A percentile compares a stretch with the other conserved stretches of the same genome.
Evolutionary conservation across 768 basidiomycete species (phyloP).

Genomic region (Hygrophorus pudorinus): DNA sequence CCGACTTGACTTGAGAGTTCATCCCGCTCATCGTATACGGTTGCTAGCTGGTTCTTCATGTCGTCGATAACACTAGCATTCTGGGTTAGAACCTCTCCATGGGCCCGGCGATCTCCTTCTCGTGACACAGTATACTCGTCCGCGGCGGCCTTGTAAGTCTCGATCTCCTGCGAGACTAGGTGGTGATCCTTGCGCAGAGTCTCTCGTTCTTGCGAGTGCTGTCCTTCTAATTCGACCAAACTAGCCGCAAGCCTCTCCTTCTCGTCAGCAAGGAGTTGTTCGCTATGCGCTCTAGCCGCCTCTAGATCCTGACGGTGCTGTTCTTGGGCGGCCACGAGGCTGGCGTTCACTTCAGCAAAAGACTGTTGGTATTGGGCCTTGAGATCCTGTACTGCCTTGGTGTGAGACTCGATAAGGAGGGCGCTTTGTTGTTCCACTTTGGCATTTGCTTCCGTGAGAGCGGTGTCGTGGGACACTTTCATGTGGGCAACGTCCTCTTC

Average conservation of each 20-base stretch:
- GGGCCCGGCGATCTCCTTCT: slow-evolving; percentile 29
- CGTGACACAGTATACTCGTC: slow-evolving; percentile 39
- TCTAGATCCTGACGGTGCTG: slow-evolving; percentile 28
- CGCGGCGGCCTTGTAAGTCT: slow-evolving; percentile 43
- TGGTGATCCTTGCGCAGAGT: slow-evolving; percentile 38
- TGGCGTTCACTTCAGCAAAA: slow-evolving; percentile 29
- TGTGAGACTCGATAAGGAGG: slow-evolving; percentile 25
- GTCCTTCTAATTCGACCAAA: slow-evolving; percentile 39
- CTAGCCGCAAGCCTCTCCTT: slow-evolving; percentile 32
- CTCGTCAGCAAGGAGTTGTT: slow-evolving; percentile 32
- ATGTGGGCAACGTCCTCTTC: slow-evolving; percentile 42
- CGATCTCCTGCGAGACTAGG: slow-evolving; percentile 45
- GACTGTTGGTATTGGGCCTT: slow-evolving; percentile 39
- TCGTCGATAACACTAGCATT: slow-evolving; percentile 36
- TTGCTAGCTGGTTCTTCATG: slow-evolving; percentile 41
- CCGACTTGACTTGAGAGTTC: slow-evolving; percentile 36
- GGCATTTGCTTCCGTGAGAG: slow-evolving; percentile 23
- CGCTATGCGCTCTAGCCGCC: slow-evolving; percentile 23
- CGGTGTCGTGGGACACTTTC: slow-evolving; percentile 35
- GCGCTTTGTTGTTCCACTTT: slow-evolving; percentile 19
- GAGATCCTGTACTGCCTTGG: slow-evolving; percentile 28
- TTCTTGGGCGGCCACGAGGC: slow-evolving; percentile 28
- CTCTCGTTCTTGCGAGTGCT: slow-evolving; percentile 40
- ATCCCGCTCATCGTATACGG: slow-evolving; percentile 34
- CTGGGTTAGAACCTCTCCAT: slow-evolving; percentile 40